Evolutionary conservation across 1,284 basidiomycete species (phyloP).

Genomic region (Bjerkandera adusta): DNA sequence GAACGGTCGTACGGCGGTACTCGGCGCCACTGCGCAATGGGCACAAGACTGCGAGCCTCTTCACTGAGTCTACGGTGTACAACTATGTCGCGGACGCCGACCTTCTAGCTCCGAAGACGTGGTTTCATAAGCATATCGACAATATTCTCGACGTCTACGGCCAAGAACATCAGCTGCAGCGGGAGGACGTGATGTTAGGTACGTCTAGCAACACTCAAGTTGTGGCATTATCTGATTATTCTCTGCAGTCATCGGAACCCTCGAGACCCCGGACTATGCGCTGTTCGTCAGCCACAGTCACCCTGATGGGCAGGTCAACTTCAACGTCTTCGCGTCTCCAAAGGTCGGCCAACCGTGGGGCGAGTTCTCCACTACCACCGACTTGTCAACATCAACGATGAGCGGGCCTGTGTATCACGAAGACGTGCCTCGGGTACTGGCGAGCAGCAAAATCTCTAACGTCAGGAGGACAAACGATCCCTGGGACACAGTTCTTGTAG

Average conservation of each 20-base stretch:
- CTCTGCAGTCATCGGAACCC: slow-evolving; percentile 61
- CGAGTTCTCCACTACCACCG: slow-evolving; percentile 51
- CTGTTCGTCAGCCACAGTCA: slow-evolving; percentile 70
- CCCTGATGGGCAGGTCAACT: slow-evolving; percentile 63
- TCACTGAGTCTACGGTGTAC: slow-evolving; percentile 67
- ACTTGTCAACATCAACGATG: slow-evolving; percentile 30
- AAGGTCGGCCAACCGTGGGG: slow-evolving; percentile 60
- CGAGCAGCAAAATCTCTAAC: slow-evolving; percentile 53
- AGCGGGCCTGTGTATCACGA: slow-evolving; percentile 39
- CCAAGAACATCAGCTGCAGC: slow-evolving; percentile 50
- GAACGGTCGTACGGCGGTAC: slow-evolving; percentile 50
- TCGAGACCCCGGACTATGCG: slow-evolving; percentile 66
- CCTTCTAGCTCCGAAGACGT: slow-evolving; percentile 52
- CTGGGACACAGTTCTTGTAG: slow-evolving; percentile 44
- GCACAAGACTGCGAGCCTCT: slow-evolving; percentile 63
- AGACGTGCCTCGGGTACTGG: slow-evolving; percentile 30
- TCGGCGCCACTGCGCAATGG: slow-evolving; percentile 59
- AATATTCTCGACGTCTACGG: slow-evolving; percentile 57
- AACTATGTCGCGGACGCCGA: slow-evolving; percentile 60
- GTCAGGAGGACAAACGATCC: slow-evolving; percentile 19
- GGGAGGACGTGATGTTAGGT: slow-evolving; percentile 73
- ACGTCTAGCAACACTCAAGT: slow-evolving; percentile 23
- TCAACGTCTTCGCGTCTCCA: slow-evolving; percentile 62
- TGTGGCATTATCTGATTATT: neutral
- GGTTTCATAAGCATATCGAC: slow-evolving; percentile 72